phyloP scores from a whole-genome alignment of 2,329 filamentous ascomycete genomes.

The Xylaria arbuscula region DNA sequence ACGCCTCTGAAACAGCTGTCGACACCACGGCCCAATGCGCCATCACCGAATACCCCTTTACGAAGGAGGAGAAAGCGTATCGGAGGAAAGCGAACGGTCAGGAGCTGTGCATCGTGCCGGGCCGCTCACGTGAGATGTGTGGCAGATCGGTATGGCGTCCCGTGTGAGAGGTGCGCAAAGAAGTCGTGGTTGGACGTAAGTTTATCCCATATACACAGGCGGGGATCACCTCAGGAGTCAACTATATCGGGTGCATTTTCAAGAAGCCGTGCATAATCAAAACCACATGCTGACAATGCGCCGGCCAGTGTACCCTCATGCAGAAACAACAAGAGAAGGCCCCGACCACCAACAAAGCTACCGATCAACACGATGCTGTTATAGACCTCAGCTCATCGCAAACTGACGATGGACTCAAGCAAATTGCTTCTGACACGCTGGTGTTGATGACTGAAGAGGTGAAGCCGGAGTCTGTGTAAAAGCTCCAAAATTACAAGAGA shows the following conservation, averaged over 20 bases:
- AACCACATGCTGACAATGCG: constrained; percentile 5
- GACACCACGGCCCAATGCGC: neutral
- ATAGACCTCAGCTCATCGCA: constrained; percentile 5
- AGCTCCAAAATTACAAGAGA: neutral
- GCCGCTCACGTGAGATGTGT: constrained; percentile 40
- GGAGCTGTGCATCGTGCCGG: constrained; percentile 38
- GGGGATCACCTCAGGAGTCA: neutral
- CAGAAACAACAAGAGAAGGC: constrained; percentile 18
- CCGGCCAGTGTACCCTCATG: constrained; percentile 35
- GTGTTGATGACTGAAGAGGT: constrained; percentile 2
- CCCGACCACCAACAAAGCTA: neutral
- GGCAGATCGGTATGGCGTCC: constrained; percentile 37
- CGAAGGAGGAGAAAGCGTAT: constrained; percentile 26
- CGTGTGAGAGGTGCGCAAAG: constrained; percentile 41
- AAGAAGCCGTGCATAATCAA: constrained; percentile 4
- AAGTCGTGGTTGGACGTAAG: constrained; percentile 37
- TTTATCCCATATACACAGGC: constrained; percentile 3
- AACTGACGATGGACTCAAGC: constrained; percentile 8
- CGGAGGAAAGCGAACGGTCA: constrained; percentile 33
- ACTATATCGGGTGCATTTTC: too few relatives aligned
- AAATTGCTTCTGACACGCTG: constrained; percentile 24
- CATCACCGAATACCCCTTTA: constrained; percentile 10
- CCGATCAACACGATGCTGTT: neutral
- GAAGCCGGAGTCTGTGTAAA: neutral
- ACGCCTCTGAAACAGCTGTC: constrained; percentile 24